Evolutionary conservation across 345 rosid genomes (phyloP).

Genomic region (Dipteronia dyeriana): DNA sequence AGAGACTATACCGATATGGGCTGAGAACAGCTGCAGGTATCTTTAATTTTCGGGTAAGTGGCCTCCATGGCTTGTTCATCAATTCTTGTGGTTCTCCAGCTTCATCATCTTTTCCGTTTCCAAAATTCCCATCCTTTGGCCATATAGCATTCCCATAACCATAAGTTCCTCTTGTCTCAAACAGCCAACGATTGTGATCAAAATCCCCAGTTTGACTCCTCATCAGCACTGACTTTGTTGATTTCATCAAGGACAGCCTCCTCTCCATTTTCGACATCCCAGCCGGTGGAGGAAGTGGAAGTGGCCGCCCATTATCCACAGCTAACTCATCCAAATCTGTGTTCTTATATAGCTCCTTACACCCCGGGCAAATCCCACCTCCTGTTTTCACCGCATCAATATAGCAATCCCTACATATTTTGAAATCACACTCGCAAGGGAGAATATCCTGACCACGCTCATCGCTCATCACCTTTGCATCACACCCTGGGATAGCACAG

Average conservation of each 20-base stretch:
- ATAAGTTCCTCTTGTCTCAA: constrained; percentile 87
- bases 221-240: constrained; percentile 76
- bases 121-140: constrained; percentile 88
- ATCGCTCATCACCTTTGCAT: constrained; percentile 93
- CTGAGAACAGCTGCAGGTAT: constrained; percentile 94
- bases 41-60: constrained; percentile 86
- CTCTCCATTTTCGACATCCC: constrained; percentile 86
- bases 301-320: constrained; percentile 56
- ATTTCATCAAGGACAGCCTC: constrained; percentile 91
- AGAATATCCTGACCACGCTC: constrained; percentile 87
- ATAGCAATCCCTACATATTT: constrained; percentile 90
- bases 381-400: constrained; percentile 89
- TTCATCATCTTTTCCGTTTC: constrained; percentile 62
- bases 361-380: constrained; percentile 88
- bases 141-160: constrained; percentile 98
- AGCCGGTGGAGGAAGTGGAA: constrained; percentile 61
- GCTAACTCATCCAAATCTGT: constrained; percentile 68
- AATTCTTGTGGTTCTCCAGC: constrained; percentile 64
- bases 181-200: constrained; percentile 92
- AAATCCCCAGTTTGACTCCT: constrained; percentile 97
- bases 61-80: constrained; percentile 95
- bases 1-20: constrained; percentile 72
- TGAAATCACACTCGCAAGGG: constrained; percentile 96
- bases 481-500: constrained; percentile 89
- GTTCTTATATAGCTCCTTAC: constrained; percentile 84